Evolutionary conservation across 148 eudicot genomes (phyloP).

Genomic region (Cornus florida): DNA sequence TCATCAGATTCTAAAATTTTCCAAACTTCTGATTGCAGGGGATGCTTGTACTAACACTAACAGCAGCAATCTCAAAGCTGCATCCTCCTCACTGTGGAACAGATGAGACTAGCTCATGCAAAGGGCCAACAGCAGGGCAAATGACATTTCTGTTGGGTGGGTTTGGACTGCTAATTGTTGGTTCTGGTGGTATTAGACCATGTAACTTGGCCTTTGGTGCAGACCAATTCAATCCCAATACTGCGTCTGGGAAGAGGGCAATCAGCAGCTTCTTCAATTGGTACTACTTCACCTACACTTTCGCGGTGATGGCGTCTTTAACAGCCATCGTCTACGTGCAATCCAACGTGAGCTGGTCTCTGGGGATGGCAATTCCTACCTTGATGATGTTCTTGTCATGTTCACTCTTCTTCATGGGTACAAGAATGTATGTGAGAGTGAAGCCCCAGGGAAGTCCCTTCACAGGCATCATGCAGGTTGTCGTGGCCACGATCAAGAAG

Average conservation of each 20-base stretch:
- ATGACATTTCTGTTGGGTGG: constrained; percentile 16
- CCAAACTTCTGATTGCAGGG: background rate
- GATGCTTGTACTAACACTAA: constrained; percentile 17
- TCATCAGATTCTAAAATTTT: too few species aligned
- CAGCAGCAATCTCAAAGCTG: constrained; percentile 12
- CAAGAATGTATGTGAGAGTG: background rate
- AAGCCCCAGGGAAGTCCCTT: background rate
- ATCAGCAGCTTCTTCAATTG: constrained; percentile 20
- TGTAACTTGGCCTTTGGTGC: constrained; percentile 21
- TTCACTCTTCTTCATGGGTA: background rate
- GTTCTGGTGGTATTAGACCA: constrained; percentile 16
- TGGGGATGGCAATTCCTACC: background rate
- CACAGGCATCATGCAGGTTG: background rate
- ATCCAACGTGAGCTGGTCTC: background rate
- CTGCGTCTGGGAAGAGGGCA: constrained; percentile 19
- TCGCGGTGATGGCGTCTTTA: background rate
- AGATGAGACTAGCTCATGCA: background rate
- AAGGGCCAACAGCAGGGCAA: constrained; percentile 11
- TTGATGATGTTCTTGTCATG: background rate
- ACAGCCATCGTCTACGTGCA: background rate
- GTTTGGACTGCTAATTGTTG: constrained; percentile 14
- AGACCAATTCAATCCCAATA: constrained; percentile 20
- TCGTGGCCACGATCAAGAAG: background rate
- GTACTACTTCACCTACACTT: constrained; percentile 8
- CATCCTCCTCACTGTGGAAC: constrained; percentile 14